Evolutionary conservation across 2,329 filamentous ascomycete species (phyloP), one percentile per base, ranked within the genome.

Genomic region (Sporothrix pallida): DNA sequence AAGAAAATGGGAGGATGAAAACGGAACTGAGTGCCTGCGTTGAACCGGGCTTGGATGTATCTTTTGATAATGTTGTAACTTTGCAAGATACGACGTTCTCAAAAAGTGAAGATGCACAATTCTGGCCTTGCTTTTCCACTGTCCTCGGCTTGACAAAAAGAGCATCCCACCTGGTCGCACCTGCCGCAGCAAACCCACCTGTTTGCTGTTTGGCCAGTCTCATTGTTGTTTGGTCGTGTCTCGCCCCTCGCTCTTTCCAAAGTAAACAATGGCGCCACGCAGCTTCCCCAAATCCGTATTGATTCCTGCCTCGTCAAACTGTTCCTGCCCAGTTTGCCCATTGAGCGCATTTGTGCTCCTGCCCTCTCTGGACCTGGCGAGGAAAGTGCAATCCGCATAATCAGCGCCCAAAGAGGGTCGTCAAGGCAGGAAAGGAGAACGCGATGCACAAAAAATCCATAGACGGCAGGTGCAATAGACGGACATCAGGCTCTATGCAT

Each of bases 381-480:
- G 60, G 62, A 65, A 65, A 65, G n/a, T 17, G 62, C 62, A 48
- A 48, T 65, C n/a, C 62, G 4, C 65, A 69, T 13, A 31, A 52
- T 52, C 46, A 69, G 46, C 23, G 46, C 65, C 65, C 20, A 68
- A 68, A 50, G 44, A 54, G 65, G 63, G 63, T 67, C 20, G 5
- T n/a, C 65, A 9, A 54, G 65, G 65, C 48, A 70, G 50, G 67
- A 46, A 26, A 50, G 68, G 37, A 20, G 50, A 31, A 42, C 31
- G 52, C 52, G 50, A 58, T 20, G 31, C 13, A 42, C 67, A 42
- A 54, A 13, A 15, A 37, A 12, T 37, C 48, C 65, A 20, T 20
- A 70, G 68, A 70, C 68, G 68, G 68, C 68, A 70, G 68, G 68
- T 70, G 68, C 68, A 44, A 70, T 56, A 31, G 44, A 50, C 46